Conservation (phyloP, 495 filamentous ascomycete genomes). For the Halenospora varia region DNA sequence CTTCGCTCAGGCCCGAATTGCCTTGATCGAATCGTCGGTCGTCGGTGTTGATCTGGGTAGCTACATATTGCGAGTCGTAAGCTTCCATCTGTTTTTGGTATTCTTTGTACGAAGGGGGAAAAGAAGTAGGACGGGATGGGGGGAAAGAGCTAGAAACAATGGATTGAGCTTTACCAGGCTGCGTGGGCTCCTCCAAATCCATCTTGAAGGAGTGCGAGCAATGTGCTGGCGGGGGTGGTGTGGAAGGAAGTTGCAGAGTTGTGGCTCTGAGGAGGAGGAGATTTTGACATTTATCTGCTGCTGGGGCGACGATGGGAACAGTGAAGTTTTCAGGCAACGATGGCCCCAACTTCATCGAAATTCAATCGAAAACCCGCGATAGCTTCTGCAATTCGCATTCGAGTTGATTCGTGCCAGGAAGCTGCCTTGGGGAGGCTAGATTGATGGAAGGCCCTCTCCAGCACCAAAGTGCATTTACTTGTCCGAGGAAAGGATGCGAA, state of each 20-base stretch:
- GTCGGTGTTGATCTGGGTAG: slow-evolving; percentile 79
- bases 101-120: background rate
- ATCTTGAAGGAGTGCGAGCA: slow-evolving; percentile 21
- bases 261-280: background rate
- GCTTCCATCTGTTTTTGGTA: background rate
- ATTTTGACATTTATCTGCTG: background rate
- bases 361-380: background rate
- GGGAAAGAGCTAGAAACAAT: background rate
- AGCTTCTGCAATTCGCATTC: background rate
- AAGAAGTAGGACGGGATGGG: background rate
- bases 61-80: slow-evolving; percentile 26
- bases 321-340: background rate
- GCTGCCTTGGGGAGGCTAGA: background rate
- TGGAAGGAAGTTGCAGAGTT: background rate
- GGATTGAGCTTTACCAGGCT: slow-evolving; percentile 23
- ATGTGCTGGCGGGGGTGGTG: background rate
- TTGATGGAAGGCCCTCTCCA: background rate
- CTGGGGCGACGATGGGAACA: background rate
- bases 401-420: background rate
- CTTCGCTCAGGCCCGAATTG: slow-evolving; percentile 65
- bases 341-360: background rate
- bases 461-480: background rate
- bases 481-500: background rate
- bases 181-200: slow-evolving; percentile 32
- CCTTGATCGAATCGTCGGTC: slow-evolving; percentile 70